Percentiles rank a stretch among this genome's conserved stretches.
Evolutionary conservation across 768 basidiomycete species (phyloP).

Genomic region (Mrakia frigida): DNA sequence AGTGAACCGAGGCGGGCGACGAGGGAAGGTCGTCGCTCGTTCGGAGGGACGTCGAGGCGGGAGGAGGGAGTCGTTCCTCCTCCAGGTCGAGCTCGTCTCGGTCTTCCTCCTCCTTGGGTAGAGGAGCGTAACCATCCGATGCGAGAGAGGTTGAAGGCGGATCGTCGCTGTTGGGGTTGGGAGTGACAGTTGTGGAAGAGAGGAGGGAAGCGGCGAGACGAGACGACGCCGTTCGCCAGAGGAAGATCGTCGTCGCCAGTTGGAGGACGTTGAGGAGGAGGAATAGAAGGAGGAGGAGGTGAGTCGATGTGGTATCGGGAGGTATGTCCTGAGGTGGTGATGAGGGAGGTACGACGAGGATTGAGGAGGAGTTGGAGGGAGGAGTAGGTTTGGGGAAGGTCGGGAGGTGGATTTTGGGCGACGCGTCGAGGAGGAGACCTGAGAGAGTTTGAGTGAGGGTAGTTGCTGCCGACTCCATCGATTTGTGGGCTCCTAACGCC

Average conservation of each 20-base stretch:
- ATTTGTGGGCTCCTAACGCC: conserved; percentile 70
- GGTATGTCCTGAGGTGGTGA: conserved; percentile 13
- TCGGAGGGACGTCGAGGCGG: not conserved
- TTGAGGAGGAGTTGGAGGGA: conserved; percentile 21
- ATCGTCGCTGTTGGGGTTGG: not conserved
- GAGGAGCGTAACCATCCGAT: not conserved
- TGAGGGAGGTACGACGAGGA: not conserved
- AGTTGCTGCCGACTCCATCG: conserved; percentile 68
- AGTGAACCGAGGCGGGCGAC: not conserved
- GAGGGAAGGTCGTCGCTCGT: not conserved
- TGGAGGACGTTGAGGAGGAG: conserved; percentile 57
- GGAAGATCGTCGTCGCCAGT: conserved; percentile 51
- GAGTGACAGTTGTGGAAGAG: not conserved
- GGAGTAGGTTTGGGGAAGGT: conserved; percentile 11
- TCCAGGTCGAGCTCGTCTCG: not conserved
- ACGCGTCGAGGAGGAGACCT: conserved; percentile 61
- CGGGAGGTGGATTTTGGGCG: conserved; percentile 49
- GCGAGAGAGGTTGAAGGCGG: not conserved
- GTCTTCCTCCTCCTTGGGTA: conserved; percentile 5
- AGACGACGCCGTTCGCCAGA: conserved; percentile 43
- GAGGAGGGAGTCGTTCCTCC: not conserved
- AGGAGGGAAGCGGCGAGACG: not conserved
- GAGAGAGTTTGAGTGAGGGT: conserved; percentile 67
- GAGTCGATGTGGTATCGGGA: conserved; percentile 43
- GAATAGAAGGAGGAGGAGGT: conserved; percentile 57